These are phyloP conservation scores for Ophiognomonia clavigignenti-juglandacearum DNA, from an alignment of 2,329 filamentous ascomycete species.

Conservation along the genomic window DNA sequence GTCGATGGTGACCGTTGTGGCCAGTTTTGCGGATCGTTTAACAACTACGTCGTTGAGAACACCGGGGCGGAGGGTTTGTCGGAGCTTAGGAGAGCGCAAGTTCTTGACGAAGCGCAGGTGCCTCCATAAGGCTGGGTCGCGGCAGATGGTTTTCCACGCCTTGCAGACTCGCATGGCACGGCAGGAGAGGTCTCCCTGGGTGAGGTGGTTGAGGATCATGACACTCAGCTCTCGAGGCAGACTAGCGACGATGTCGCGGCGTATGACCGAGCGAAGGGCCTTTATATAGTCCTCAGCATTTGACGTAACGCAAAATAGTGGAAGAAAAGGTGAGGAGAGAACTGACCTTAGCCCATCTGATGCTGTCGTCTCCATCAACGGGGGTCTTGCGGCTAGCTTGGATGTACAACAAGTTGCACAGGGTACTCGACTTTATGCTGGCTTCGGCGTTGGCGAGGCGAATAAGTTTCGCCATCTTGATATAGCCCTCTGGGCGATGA, in stretches of 20 bases:
- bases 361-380: neutral
- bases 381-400: constrained; percentile 10
- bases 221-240: constrained; percentile 2
- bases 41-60: neutral
- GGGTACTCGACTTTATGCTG: neutral
- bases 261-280: neutral
- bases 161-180: constrained; percentile 11
- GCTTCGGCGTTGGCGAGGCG: neutral
- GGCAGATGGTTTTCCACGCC: constrained; percentile 6
- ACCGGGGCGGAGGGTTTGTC: neutral
- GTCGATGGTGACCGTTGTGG: constrained; percentile 3
- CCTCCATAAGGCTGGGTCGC: constrained; percentile 8
- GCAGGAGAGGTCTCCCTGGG: constrained; percentile 8
- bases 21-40: neutral
- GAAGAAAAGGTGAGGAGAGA: neutral
- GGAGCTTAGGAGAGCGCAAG: neutral
- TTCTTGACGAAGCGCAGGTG: neutral
- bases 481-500: constrained; percentile 11
- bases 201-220: constrained; percentile 1
- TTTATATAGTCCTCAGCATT: neutral
- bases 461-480: constrained; percentile 12
- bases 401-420: constrained; percentile 6
- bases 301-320: neutral
- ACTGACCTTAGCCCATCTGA: constrained; percentile 7
- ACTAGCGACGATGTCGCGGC: constrained; percentile 4